A percentile compares a stretch with the other conserved stretches of the same genome.
These are phyloP conservation scores for Ophiosphaerella herpotricha DNA, from an alignment of 2,329 filamentous ascomycete genomes.

Conservation along the genomic window DNA sequence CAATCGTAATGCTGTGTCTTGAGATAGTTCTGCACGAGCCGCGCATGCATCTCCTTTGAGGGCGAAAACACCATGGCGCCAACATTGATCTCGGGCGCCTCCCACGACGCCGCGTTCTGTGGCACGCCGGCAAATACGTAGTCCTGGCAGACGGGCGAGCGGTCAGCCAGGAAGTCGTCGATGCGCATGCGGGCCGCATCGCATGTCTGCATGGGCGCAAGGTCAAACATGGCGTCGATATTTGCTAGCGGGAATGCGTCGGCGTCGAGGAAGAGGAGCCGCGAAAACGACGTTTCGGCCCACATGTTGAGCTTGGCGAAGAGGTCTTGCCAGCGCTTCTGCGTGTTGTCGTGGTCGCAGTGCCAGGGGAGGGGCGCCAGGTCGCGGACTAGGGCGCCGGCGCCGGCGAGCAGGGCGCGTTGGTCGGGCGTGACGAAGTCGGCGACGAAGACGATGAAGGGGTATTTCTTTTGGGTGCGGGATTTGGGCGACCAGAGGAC, in stretches of 20 bases:
- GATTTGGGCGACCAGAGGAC: slow-evolving; percentile 38
- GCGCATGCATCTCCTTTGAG: slow-evolving; percentile 32
- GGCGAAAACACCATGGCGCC: slow-evolving; percentile 41
- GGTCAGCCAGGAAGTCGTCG: slow-evolving; percentile 29
- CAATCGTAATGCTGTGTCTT: slow-evolving; percentile 38
- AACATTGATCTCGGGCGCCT: slow-evolving; percentile 34
- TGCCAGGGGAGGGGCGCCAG: slow-evolving; percentile 35
- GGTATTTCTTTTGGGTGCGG: slow-evolving; percentile 23
- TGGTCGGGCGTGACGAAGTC: slow-evolving; percentile 37
- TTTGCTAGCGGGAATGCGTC: slow-evolving; percentile 39
- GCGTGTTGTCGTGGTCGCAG: slow-evolving; percentile 24
- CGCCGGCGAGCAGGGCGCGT: slow-evolving; percentile 33
- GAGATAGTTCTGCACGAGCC: slow-evolving; percentile 39
- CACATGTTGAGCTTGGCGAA: slow-evolving; percentile 46
- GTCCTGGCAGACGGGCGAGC: slow-evolving; percentile 30
- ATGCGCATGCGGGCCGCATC: slow-evolving; percentile 22
- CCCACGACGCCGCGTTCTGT: slow-evolving; percentile 18
- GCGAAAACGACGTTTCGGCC: slow-evolving; percentile 37
- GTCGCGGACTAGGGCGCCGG: slow-evolving; percentile 41
- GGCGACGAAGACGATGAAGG: slow-evolving; percentile 43
- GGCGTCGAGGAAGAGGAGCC: slow-evolving; percentile 40
- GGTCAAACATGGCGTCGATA: slow-evolving; percentile 38
- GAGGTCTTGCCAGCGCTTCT: slow-evolving; percentile 39
- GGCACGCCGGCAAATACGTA: slow-evolving; percentile 37
- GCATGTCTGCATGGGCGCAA: slow-evolving; percentile 26